phyloP scores from a whole-genome alignment of 192 early-diverging fungal genomes.

The Linnemannia elongata region DNA sequence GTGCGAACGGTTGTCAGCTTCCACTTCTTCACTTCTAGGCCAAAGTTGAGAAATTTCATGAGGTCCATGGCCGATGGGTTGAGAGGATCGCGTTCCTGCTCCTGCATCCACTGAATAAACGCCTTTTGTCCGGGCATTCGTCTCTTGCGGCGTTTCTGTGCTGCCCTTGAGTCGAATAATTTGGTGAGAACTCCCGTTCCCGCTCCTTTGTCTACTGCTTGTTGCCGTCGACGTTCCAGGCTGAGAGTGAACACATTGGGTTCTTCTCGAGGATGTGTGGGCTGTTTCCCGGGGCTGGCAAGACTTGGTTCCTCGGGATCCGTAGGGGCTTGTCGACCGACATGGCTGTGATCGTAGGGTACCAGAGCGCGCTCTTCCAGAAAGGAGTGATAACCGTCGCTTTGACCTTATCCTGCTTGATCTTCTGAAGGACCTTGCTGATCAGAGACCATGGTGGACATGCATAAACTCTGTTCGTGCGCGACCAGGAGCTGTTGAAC shows the following conservation, averaged over 20 bases:
- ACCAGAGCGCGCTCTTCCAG: constrained; percentile 33
- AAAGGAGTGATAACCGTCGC: constrained; percentile 29
- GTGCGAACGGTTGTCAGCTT: background rate
- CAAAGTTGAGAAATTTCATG: constrained; percentile 25
- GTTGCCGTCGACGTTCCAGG: no score
- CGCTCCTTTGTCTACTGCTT: no score
- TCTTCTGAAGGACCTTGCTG: no score
- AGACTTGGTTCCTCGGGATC: no score
- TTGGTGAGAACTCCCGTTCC: no score
- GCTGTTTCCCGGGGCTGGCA: no score
- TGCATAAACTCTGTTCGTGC: constrained; percentile 4
- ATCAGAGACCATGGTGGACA: constrained; percentile 21
- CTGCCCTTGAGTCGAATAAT: no score
- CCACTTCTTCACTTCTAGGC: constrained; percentile 6
- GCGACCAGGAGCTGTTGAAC: no score
- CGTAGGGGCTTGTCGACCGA: background rate
- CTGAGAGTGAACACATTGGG: no score
- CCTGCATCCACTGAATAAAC: constrained; percentile 14
- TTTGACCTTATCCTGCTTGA: no score
- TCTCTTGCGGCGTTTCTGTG: background rate
- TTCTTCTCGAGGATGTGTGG: no score
- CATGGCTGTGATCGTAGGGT: constrained; percentile 25
- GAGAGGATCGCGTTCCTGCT: background rate
- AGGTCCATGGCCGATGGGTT: constrained; percentile 10
- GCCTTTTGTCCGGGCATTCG: background rate